phyloP scores from a whole-genome alignment of 2,329 filamentous ascomycete genomes.

The Microthyrium microscopicum region DNA sequence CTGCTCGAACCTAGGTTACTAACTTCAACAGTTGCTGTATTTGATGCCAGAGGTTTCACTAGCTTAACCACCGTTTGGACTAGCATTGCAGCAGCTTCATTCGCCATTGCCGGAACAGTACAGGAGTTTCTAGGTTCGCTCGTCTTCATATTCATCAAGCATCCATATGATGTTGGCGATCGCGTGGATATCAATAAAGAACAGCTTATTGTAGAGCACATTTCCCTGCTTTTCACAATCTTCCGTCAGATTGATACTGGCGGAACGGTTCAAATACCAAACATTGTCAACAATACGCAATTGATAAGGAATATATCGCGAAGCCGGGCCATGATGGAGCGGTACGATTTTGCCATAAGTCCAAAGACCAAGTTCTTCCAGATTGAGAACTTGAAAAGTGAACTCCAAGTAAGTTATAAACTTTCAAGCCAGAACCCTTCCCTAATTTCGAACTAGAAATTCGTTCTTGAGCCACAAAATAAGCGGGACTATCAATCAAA shows the following conservation, averaged over 20 bases:
- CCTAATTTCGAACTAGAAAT: slow-evolving; percentile 18
- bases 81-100: slow-evolving; percentile 10
- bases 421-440: slow-evolving; percentile 15
- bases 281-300: slow-evolving; percentile 19
- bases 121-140: slow-evolving; percentile 14
- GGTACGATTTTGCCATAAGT: slow-evolving; percentile 15
- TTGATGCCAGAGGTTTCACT: slow-evolving; percentile 14
- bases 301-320: slow-evolving; percentile 22
- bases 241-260: slow-evolving; percentile 17
- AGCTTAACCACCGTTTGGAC: slow-evolving; percentile 6
- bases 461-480: slow-evolving; percentile 18
- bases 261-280: slow-evolving; percentile 18
- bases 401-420: slow-evolving; percentile 17
- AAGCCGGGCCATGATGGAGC: slow-evolving; percentile 20
- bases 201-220: slow-evolving; percentile 17
- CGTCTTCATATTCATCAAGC: slow-evolving; percentile 16
- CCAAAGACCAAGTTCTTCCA: slow-evolving; percentile 17
- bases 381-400: slow-evolving; percentile 22
- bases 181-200: slow-evolving; percentile 15
- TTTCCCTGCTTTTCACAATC: slow-evolving; percentile 18
- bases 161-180: slow-evolving; percentile 19
- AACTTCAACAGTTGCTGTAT: slow-evolving; percentile 13
- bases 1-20: not conserved
- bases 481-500: slow-evolving; percentile 18
- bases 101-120: slow-evolving; percentile 14